phyloP scores from a whole-genome alignment of 176 grass and related monocot species.

The Bonia amplexicaulis region DNA sequence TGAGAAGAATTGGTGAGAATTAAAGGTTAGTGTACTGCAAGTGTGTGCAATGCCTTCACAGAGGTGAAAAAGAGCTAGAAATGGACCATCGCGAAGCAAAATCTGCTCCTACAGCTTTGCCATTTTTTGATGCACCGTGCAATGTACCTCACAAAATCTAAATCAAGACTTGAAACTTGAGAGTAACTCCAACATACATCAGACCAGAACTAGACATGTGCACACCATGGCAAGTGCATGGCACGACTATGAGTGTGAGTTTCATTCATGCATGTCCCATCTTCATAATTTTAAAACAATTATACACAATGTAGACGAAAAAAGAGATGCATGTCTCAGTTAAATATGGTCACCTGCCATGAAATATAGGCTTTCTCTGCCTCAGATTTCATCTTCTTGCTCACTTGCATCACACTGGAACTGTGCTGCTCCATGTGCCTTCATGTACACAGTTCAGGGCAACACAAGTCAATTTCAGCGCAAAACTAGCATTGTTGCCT shows the following conservation, averaged over 20 bases:
- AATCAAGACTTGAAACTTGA: neutral
- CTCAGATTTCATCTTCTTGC: slow-evolving; percentile 4
- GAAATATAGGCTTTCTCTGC: neutral
- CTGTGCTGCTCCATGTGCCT: slow-evolving; percentile 36
- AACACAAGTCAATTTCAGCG: slow-evolving; percentile 5
- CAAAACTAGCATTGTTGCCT: neutral
- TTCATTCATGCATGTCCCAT: neutral
- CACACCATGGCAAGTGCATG: neutral
- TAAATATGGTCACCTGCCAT: slow-evolving; percentile 27
- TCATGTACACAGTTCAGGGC: neutral
- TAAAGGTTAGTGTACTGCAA: neutral
- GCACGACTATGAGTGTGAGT: neutral
- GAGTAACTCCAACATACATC: neutral
- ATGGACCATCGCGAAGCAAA: neutral
- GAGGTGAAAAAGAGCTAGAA: neutral
- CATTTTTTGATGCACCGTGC: neutral
- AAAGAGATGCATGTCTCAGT: neutral
- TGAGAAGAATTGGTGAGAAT: neutral
- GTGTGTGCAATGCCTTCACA: neutral
- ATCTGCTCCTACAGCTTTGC: neutral
- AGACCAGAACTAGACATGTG: neutral
- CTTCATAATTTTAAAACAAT: neutral
- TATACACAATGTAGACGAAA: neutral
- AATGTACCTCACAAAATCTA: neutral
- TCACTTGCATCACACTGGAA: slow-evolving; percentile 24